Evolutionary conservation across 306 rosid genomes (phyloP), one percentile per base, ranked within the genome.

Genomic region (Prinsepia uniflora): DNA sequence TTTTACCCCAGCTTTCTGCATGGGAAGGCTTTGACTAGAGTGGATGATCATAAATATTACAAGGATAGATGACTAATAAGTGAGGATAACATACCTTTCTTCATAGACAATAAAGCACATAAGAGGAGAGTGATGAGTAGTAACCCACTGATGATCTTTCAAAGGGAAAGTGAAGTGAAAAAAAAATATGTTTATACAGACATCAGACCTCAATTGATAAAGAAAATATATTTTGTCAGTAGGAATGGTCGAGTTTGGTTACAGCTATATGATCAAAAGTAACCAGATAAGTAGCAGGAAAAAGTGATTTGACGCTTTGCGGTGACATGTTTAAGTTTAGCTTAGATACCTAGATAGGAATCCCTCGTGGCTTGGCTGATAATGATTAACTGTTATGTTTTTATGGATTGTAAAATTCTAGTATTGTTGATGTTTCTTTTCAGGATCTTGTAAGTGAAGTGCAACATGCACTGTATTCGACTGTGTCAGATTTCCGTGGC

Each of bases 391-490:
- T 47, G 68, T 30, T 3, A 58, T 58, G 42, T 6, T 30, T 58
- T 2, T 30, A 13, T 30, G 42, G 15, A 5, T 39, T 42, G 30
- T 12, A 44, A 65, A 45, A 56, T 17, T 18, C 10, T 73, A 53
- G 2, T 63, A 60, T 45, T 53, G 17, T 65, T 77, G 61, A 6
- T 57, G 18, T 50, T 60, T 18, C 42, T 58, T 63, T 18, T 8
- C 73, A 88, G 92, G 96, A 90, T 83, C 78, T 93, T 67, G 88
- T 88, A 18, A 74, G 67, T 9, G 86, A 80, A 80, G 96, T 93
- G 62, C 96, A 93, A 68, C 73, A 40, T 30, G 85, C 93, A 59
- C 78, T 90, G 13, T 86, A 75, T 76, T 46, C 48, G 15, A 84
- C 82, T 42, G 63, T 73, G 42, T 18, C 63, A 19, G 79, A 70